phyloP scores from a whole-genome alignment of 495 filamentous ascomycete species.

The Glutinoglossum americanum region DNA sequence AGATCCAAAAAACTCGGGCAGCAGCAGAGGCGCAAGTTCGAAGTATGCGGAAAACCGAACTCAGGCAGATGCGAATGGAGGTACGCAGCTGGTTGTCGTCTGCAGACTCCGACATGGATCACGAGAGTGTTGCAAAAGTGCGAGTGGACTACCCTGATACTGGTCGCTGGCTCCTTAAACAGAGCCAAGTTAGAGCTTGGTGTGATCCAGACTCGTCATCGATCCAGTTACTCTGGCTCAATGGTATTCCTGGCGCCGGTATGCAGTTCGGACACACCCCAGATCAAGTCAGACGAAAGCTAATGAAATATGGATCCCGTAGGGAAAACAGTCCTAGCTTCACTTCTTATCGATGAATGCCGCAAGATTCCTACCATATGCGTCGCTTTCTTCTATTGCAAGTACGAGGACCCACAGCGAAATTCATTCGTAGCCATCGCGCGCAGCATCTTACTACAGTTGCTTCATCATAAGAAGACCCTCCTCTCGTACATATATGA shows the following conservation, averaged over 20 bases:
- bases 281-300: neutral
- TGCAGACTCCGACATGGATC: neutral
- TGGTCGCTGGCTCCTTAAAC: neutral
- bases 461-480: neutral
- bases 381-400: conserved; percentile 11
- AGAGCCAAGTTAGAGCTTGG: neutral
- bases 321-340: conserved; percentile 12
- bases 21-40: neutral
- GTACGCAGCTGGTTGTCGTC: neutral
- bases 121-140: neutral
- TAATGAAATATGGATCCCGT: neutral
- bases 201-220: neutral
- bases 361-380: neutral
- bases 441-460: neutral
- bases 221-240: neutral
- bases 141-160: neutral
- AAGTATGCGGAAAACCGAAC: neutral
- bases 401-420: conserved; percentile 5
- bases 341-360: conserved; percentile 5
- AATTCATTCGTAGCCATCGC: conserved; percentile 6
- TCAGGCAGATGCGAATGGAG: neutral
- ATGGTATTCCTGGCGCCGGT: conserved; percentile 7
- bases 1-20: neutral
- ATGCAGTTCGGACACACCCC: neutral
- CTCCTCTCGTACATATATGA: neutral